phyloP scores from a whole-genome alignment of 331 rosid species.

The Acacia pycnantha region DNA sequence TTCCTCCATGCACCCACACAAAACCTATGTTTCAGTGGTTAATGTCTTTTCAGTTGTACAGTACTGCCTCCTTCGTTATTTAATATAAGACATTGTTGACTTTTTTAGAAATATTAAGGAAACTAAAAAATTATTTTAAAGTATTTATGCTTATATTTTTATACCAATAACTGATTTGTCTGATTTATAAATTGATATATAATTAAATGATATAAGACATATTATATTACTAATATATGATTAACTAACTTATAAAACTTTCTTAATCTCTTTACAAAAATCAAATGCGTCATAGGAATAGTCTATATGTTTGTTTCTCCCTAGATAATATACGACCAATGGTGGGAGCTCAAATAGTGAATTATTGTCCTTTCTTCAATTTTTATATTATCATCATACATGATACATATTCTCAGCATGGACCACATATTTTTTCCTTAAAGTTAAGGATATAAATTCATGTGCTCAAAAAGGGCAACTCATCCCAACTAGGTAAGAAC shows the following conservation, averaged over 20 bases:
- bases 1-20: slow-evolving; percentile 39
- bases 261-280: too few relatives aligned
- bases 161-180: too few relatives aligned
- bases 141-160: too few relatives aligned
- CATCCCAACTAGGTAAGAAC: background rate
- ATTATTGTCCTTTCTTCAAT: slow-evolving; percentile 12
- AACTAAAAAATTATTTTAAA: too few relatives aligned
- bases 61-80: too few relatives aligned
- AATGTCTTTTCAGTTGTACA: slow-evolving; percentile 45
- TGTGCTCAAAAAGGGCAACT: background rate
- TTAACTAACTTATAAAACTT: too few relatives aligned
- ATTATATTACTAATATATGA: too few relatives aligned
- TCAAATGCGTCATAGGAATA: too few relatives aligned
- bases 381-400: slow-evolving; percentile 11
- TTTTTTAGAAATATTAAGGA: too few relatives aligned
- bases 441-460: background rate
- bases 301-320: slow-evolving; percentile 9
- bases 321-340: background rate
- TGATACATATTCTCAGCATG: background rate
- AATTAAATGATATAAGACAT: too few relatives aligned
- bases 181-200: too few relatives aligned
- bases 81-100: rapidly evolving
- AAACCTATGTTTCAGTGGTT: slow-evolving; percentile 26
- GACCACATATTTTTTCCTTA: background rate
- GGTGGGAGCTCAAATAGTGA: background rate